Base-by-base conservation (phyloP, 441 rosid species). In the Croton setiger region DNA sequence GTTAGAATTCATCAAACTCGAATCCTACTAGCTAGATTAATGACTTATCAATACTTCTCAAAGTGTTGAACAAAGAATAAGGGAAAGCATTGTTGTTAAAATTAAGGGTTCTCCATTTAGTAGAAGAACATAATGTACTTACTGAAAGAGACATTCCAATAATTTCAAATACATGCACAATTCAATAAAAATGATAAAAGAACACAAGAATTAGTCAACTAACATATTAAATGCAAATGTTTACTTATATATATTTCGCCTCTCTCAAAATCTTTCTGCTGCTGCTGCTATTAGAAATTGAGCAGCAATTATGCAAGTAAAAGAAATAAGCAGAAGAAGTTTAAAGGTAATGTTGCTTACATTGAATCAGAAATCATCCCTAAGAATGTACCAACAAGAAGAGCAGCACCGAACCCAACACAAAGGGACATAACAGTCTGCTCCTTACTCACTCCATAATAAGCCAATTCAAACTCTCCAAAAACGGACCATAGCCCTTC, bases 401-500 rank as follows among this genome's bases (percentile, higher is more conserved):
- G 83, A 77, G 88, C 53, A 31, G 87, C 84, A 5, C 83, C 88
- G 63, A 75, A 87, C 43, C 96, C 94, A 65, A 84, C 77, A 70
- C 74, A 80, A 43, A 92, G 78, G 72, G 68, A 79, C 66, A 72
- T 72, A 74, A 87, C 78, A 67, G 79, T 89, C 54, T 81, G 84
- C 63, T 87, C 92, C 65, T 80, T 86, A 66, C 78, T 85, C 36
- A 75, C 20, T 1, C 85, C 93, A 69, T 76, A 76, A 43, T 68
- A 68, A 67, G 73, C 71, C 59, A 89, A 70, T 75, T 89, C 98
- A 17, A 74, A 84, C 76, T 95, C 98, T 75, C 97, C 98, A 69
- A 79, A 86, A 77, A 87, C 98, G 11, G 82, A 81, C 88, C 96
- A 87, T 21, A 92, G 45, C 63, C 93, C 97, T 82, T 89, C 90